phyloP scores from a whole-genome alignment of 352 stramenopile genomes.

The Pythium coloratum region DNA sequence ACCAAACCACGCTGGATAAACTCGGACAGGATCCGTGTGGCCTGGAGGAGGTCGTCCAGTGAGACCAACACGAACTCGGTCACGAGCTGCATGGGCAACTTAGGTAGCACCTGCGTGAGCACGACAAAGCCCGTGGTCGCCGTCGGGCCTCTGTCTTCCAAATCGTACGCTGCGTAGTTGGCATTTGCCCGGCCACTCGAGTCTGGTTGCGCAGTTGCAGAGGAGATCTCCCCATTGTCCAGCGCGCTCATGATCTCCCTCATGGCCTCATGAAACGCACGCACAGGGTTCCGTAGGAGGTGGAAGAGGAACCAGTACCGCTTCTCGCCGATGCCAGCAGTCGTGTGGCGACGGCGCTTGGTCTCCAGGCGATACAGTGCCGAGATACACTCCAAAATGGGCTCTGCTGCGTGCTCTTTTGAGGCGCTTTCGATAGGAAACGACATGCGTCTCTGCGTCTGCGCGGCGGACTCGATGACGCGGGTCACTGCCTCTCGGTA shows the following conservation, averaged over 20 bases:
- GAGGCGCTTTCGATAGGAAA: background rate
- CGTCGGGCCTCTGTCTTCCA: slow-evolving; percentile 3
- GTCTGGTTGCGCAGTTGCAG: background rate
- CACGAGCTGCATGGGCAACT: slow-evolving; percentile 42
- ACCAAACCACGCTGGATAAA: slow-evolving; percentile 17
- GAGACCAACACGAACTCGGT: slow-evolving; percentile 57
- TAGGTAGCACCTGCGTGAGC: slow-evolving; percentile 36
- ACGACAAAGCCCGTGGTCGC: slow-evolving; percentile 21
- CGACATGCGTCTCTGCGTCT: background rate
- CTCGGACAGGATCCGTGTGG: slow-evolving; percentile 29
- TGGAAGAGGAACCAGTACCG: slow-evolving; percentile 51
- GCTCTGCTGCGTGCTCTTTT: background rate
- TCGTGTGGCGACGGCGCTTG: slow-evolving; percentile 39
- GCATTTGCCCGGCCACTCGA: background rate
- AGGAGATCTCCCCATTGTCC: slow-evolving; percentile 2
- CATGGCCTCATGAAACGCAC: slow-evolving; percentile 42
- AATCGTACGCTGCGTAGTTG: slow-evolving; percentile 10
- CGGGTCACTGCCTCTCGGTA: slow-evolving; percentile 34
- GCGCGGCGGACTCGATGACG: background rate
- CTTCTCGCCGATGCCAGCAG: slow-evolving; percentile 40
- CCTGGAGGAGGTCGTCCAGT: slow-evolving; percentile 49
- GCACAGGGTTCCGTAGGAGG: slow-evolving; percentile 41
- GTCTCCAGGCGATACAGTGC: slow-evolving; percentile 53
- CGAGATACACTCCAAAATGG: slow-evolving; percentile 38
- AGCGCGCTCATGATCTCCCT: slow-evolving; percentile 5